phyloP scores from a whole-genome alignment of 1,284 basidiomycete genomes.

The Austroboletus novae-zelandiae region DNA sequence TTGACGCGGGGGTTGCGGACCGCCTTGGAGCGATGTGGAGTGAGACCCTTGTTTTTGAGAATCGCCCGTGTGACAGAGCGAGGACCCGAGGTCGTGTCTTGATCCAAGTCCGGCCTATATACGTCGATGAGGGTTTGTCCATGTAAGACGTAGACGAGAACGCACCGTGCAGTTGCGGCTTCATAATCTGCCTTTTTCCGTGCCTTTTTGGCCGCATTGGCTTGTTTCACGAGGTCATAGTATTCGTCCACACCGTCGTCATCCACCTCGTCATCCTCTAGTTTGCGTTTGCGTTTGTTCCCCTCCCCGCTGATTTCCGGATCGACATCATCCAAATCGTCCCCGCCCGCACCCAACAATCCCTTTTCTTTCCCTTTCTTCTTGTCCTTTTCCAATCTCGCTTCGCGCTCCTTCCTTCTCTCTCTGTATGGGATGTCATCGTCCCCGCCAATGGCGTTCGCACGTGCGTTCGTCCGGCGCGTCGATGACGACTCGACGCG shows the following conservation, averaged over 20 bases:
- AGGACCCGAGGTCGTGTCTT: slow-evolving; percentile 62
- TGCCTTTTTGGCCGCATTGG: slow-evolving; percentile 69
- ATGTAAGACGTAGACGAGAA: slow-evolving; percentile 2
- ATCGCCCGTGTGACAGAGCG: slow-evolving; percentile 87
- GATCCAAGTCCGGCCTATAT: slow-evolving; percentile 46
- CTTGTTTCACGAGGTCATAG: slow-evolving; percentile 83
- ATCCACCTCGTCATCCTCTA: slow-evolving; percentile 43
- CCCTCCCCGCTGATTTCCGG: slow-evolving; percentile 27
- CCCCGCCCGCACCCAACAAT: slow-evolving; percentile 48
- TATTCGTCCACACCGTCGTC: slow-evolving; percentile 62
- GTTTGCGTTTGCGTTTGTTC: slow-evolving; percentile 41
- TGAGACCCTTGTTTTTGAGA: slow-evolving; percentile 90
- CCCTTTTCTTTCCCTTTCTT: slow-evolving; percentile 41
- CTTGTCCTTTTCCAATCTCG: slow-evolving; percentile 49
- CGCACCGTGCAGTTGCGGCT: slow-evolving; percentile 63
- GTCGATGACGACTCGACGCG: slow-evolving; percentile 76
- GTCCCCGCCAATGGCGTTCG: slow-evolving; percentile 70
- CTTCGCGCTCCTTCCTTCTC: slow-evolving; percentile 58
- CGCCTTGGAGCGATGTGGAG: slow-evolving; percentile 79
- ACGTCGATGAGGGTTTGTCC: slow-evolving; percentile 1
- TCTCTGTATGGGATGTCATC: slow-evolving; percentile 86
- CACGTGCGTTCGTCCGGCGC: slow-evolving; percentile 67
- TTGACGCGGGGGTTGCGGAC: slow-evolving; percentile 96
- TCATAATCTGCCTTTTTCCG: slow-evolving; percentile 84
- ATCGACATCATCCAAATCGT: slow-evolving; percentile 64